Conservation (phyloP, 2,329 filamentous ascomycete species). For the Karstenula rhodostoma region DNA sequence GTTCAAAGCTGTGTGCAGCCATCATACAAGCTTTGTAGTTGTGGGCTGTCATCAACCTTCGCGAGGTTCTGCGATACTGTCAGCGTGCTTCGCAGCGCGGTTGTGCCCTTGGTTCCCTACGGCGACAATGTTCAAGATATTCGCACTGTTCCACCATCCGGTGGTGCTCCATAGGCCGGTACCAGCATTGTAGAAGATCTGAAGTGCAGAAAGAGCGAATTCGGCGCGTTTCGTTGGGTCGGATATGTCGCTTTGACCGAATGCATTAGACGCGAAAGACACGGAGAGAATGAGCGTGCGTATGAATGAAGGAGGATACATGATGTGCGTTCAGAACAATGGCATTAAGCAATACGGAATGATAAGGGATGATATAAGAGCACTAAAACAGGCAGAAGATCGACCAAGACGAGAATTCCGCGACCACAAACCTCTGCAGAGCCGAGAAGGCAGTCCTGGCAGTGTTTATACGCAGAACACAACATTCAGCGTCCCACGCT, state of each 20-base stretch:
- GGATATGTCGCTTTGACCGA: conserved; percentile 30
- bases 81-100: no score
- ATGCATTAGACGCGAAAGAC: conserved; percentile 30
- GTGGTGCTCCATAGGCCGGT: conserved; percentile 71
- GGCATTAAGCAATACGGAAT: conserved; percentile 14
- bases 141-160: conserved; percentile 80
- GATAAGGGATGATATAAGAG: conserved; percentile 5
- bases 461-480: conserved; percentile 12
- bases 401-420: background rate
- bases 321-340: conserved; percentile 15
- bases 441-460: conserved; percentile 5
- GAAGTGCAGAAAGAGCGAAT: conserved; percentile 57
- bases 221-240: conserved; percentile 36
- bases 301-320: conserved; percentile 28
- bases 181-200: conserved; percentile 67
- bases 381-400: background rate
- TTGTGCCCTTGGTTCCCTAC: no score
- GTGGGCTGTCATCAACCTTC: conserved; percentile 35
- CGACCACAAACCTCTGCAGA: conserved; percentile 6
- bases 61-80: conserved; percentile 56
- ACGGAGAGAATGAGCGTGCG: conserved; percentile 24
- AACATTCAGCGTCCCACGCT: background rate
- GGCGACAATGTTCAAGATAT: conserved; percentile 67
- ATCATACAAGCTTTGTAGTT: conserved; percentile 40
- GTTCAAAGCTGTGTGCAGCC: background rate